Evolutionary conservation across 106 monocot species (phyloP), one percentile per base, ranked within the genome.

Genomic region (Acorus calamus): DNA sequence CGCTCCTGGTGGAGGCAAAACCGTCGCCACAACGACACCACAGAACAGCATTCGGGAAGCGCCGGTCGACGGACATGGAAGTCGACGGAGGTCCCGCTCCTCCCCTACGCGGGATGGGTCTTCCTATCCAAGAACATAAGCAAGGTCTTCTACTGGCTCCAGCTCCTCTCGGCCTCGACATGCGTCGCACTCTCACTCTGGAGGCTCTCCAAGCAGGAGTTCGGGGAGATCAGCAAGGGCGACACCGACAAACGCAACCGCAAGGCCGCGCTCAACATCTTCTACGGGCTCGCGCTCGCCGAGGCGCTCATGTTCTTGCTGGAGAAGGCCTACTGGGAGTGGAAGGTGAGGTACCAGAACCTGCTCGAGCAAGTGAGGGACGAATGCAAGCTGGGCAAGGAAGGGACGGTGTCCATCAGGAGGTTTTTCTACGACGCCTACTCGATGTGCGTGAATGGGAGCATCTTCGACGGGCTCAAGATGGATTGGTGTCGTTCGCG

Each of bases 381-480:
- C 2, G 89, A 83, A 46, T 89, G 81, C 58, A 68, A 72, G 41
- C 71, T 93, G 51, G 80, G 81, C 0, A 14, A 44, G 7, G 57
- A 63, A 2, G 85, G 84, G 1, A 47, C 78, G 11, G 58, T 83
- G 4, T 80, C 80, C 0, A 63, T 86, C 42, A 70, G 57, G 51
- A 70, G 93, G 2, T 93, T 93, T 76, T 93, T 93, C 72, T 89
- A 89, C 56, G 88, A 89, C 48, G 72, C 89, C 6, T 89, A 85
- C 72, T 89, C 89, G 2, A 72, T 67, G 14, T 86, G 89, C 61
- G 54, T 93, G 51, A 71, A 79, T 4, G 93, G 89, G 2, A 86
- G 86, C 79, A 81, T 93, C 70, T 93, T 93, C 13, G 93, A 93
- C 46, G 89, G 89, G 4, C 74, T 93, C 4, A 80, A 81, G 67